phyloP scores from a whole-genome alignment of 495 filamentous ascomycete species.

The Schizothecium vesticola region DNA sequence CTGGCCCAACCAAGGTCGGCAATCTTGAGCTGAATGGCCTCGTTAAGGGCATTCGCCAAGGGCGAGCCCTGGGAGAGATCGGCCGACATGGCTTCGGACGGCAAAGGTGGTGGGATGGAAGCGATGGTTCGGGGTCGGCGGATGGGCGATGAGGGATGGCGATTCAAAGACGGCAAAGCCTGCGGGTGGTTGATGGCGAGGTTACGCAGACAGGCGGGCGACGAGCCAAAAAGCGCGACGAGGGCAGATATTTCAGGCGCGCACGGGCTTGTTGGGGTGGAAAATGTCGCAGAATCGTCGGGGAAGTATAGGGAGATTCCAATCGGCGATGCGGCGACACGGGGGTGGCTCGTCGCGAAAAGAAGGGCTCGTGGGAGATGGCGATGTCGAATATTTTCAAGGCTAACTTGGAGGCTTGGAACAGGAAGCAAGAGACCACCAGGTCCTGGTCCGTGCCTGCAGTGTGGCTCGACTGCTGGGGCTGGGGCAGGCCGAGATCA shows the following conservation, averaged over 20 bases:
- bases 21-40: slow-evolving; percentile 82
- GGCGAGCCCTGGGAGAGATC: slow-evolving; percentile 68
- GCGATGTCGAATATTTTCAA: slow-evolving; percentile 13
- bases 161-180: not conserved
- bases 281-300: not conserved
- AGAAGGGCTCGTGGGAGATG: slow-evolving; percentile 5
- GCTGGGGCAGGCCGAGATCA: not conserved
- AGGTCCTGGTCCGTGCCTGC: not conserved
- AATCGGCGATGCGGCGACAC: not conserved
- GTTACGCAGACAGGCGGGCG: not conserved
- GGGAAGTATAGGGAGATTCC: not conserved
- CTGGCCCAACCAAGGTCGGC: slow-evolving; percentile 91
- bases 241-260: not conserved
- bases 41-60: slow-evolving; percentile 72
- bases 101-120: not conserved
- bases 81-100: slow-evolving; percentile 56
- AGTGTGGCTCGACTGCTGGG: not conserved
- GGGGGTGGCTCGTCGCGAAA: not conserved
- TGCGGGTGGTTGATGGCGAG: not conserved
- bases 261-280: not conserved
- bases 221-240: not conserved
- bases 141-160: not conserved
- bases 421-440: not conserved
- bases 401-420: not conserved
- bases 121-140: not conserved